These are phyloP conservation scores for Ophiocordyceps robertsii DNA, from an alignment of 2,329 filamentous ascomycete genomes.

Conservation along the genomic window DNA sequence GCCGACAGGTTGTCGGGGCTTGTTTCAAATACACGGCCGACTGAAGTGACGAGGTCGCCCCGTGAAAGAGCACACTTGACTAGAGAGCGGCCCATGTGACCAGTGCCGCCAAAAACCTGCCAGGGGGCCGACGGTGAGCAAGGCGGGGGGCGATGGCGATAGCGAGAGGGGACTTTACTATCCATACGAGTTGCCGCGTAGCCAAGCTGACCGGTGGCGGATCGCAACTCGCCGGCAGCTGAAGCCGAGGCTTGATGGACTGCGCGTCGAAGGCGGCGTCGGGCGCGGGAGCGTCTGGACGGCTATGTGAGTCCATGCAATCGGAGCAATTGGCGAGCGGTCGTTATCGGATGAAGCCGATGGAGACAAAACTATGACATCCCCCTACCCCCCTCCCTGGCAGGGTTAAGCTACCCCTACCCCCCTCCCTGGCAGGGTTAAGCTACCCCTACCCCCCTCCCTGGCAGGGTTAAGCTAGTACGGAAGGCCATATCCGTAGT, in stretches of 20 bases:
- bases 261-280: not conserved
- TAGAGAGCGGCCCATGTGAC: constrained; percentile 86
- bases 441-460: no score
- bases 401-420: no score
- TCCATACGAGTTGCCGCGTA: constrained; percentile 70
- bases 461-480: no score
- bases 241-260: constrained; percentile 19
- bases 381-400: no score
- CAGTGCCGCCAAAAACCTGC: constrained; percentile 88
- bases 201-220: constrained; percentile 62
- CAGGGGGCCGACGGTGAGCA: not conserved
- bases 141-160: not conserved
- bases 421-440: no score
- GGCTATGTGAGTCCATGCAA: not conserved
- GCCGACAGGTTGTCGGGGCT: constrained; percentile 57
- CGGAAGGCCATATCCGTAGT: no score
- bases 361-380: no score
- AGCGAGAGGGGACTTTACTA: constrained; percentile 38
- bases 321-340: not conserved
- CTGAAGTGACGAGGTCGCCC: constrained; percentile 73
- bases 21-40: constrained; percentile 72
- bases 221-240: constrained; percentile 71
- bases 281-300: not conserved
- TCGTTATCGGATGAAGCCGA: no score
- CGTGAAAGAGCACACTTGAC: constrained; percentile 70